Evolutionary conservation across 1,284 basidiomycete species (phyloP), one percentile per base, ranked within the genome.

Genomic region (Papiliotrema laurentii): DNA sequence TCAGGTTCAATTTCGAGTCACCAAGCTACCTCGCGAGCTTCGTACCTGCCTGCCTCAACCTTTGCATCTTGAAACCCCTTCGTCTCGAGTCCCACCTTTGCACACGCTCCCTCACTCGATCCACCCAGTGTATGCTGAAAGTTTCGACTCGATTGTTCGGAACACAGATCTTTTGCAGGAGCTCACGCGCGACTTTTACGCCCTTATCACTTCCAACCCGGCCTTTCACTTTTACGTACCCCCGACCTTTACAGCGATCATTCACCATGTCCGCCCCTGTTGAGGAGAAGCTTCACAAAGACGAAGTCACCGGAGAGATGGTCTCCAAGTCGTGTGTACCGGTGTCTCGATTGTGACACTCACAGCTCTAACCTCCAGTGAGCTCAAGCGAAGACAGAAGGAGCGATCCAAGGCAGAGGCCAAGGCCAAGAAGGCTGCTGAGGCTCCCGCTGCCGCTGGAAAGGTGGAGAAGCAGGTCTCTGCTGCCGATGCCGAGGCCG

Each of bases 251-350:
- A 37, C 14, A n/a, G n/a, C 53, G 59, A 45, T 16, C 48, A 28
- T 60, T 68, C 61, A 72, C 34, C 37, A 74, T 74, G 72, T 74
- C 69, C 27, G 70, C 68, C 33, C 66, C 66, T 31, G 59, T 51
- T 37, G 51, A 52, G 22, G 66, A 61, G 25, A 66, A 68, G 54
- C 60, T 71, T 19, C 72, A 72, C 60, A 74, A 75, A 62, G 92
- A 96, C 73, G 86, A 86, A 38, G 81, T 90, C 54, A 93, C 92
- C 2, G 91, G 90, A 36, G 91, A 96, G 75, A 81, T 92, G 85
- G 83, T 97, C 66, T 93, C 89, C 76, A 97, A 97, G 82, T 80
- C 82, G 90, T 92, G 52, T 62, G 87, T 56, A 21, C 16, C 7
- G 5, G 25, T 49, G 9, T 36, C 25, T 40, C 7, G 14, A 39